phyloP scores from a whole-genome alignment of 1,284 basidiomycete genomes.

The Pseudozyma sp. region DNA sequence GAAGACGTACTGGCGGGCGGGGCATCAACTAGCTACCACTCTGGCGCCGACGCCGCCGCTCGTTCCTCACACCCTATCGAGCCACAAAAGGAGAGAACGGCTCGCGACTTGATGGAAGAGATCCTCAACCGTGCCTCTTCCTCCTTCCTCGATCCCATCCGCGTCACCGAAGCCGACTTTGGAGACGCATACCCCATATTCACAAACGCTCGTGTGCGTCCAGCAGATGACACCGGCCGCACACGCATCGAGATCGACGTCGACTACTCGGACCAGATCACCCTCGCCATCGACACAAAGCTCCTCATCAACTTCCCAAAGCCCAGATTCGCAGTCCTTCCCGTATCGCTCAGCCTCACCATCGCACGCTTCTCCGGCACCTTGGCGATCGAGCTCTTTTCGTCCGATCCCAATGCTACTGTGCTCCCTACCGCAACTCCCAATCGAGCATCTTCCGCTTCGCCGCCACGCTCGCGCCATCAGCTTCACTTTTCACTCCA shows the following conservation, averaged over 20 bases:
- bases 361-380: conserved; percentile 73
- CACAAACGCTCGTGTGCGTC: conserved; percentile 73
- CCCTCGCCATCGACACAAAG: conserved; percentile 73
- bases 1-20: conserved; percentile 69
- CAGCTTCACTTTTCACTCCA: conserved; percentile 72
- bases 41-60: conserved; percentile 9
- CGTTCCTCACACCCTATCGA: conserved; percentile 18
- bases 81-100: conserved; percentile 45
- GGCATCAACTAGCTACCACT: conserved; percentile 31
- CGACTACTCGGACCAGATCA: conserved; percentile 73
- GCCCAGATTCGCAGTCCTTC: conserved; percentile 73
- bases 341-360: conserved; percentile 72
- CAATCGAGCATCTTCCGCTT: conserved; percentile 57
- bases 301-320: conserved; percentile 74
- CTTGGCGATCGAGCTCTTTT: conserved; percentile 56
- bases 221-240: conserved; percentile 72
- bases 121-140: conserved; percentile 56
- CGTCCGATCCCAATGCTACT: conserved; percentile 31
- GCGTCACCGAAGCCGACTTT: conserved; percentile 73
- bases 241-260: conserved; percentile 73
- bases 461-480: conserved; percentile 61
- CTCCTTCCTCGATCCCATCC: conserved; percentile 71
- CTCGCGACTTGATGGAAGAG: conserved; percentile 60
- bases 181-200: conserved; percentile 72
- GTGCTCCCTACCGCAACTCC: conserved; percentile 27